Evolutionary conservation across 768 basidiomycete genomes (phyloP), one percentile per base, ranked within the genome.

Genomic region (Exidia glandulosa): DNA sequence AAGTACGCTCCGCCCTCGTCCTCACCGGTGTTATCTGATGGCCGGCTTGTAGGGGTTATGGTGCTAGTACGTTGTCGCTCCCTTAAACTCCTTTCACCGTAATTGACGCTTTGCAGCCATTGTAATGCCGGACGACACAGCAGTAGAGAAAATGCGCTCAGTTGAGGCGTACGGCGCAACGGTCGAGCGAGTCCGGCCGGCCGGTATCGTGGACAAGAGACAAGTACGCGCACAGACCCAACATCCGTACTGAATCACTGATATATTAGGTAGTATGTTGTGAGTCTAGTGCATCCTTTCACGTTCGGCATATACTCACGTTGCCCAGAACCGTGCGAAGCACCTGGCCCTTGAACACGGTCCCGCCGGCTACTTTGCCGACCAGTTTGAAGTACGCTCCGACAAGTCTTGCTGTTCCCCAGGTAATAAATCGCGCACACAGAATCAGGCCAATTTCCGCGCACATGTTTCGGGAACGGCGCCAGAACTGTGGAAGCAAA

Each of bases 181-280:
- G n/a, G 89, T 98, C 1, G 88, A 91, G 67, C 81, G 88, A 57
- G 92, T 94, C 31, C 79, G 92, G 19, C 92, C 93, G 3, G 89
- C 91, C 3, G 95, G 94, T 65, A 97, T 98, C 62, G 88, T 99
- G 13, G 95, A 98, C 75, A 91, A 92, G 73, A 93, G 92, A 70
- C 94, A 96, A 81, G 90, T 86, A 57, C 45, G 78, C n/a, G n/a
- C n/a, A n/a, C n/a, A n/a, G n/a, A n/a, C n/a, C n/a, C n/a, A n/a
- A 12, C 32, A 34, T 65, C 67, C 57, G 6, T 57, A 2, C 57
- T 30, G 30, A 65, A 37, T 59, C 64, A 57, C 23, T 61, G 56
- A 66, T 31, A 47, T 7, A 59, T n/a, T 27, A 36, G 41, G 52
- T 63, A 87, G 83, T 87, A 85, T 67, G 86, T 87, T 59, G 85